Evolutionary conservation across 495 filamentous ascomycete genomes (phyloP).

Genomic region (Parmelia sp.): DNA sequence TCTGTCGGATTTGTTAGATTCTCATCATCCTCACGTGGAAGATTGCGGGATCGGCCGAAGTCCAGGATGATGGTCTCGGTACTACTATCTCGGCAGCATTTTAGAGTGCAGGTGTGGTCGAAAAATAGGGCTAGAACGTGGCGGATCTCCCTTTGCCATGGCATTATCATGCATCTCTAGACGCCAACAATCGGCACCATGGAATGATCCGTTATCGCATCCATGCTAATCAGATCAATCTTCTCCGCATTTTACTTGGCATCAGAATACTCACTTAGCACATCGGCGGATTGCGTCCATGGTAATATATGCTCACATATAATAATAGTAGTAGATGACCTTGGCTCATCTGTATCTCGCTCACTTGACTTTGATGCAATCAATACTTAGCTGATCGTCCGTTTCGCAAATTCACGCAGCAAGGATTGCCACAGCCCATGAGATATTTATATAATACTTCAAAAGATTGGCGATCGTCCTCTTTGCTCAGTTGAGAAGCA

Average conservation of each 20-base stretch:
- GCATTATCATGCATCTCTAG: not conserved
- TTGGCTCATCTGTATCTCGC: not conserved
- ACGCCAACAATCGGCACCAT: not conserved
- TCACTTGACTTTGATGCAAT: not conserved
- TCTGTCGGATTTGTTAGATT: no score
- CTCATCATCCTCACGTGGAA: not conserved
- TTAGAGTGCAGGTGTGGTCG: not conserved
- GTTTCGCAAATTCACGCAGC: not conserved
- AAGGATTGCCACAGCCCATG: not conserved
- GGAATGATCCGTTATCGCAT: not conserved
- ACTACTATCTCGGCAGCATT: not conserved
- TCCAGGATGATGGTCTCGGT: not conserved
- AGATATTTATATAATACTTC: conserved; percentile 7
- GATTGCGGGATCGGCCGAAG: conserved; percentile 8
- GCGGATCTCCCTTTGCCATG: not conserved
- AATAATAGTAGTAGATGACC: not conserved
- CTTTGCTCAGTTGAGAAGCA: not conserved
- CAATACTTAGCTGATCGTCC: not conserved
- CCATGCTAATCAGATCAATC: not conserved
- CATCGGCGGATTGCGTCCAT: conserved; percentile 16
- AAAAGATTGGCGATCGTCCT: conserved; percentile 14
- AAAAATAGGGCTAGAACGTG: not conserved
- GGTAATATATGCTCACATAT: not conserved
- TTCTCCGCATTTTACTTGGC: not conserved
- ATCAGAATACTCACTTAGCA: not conserved